Percentiles rank a stretch among this genome's conserved stretches.
phyloP scores from a whole-genome alignment of 441 rosid species.

The Populus tomentosa region DNA sequence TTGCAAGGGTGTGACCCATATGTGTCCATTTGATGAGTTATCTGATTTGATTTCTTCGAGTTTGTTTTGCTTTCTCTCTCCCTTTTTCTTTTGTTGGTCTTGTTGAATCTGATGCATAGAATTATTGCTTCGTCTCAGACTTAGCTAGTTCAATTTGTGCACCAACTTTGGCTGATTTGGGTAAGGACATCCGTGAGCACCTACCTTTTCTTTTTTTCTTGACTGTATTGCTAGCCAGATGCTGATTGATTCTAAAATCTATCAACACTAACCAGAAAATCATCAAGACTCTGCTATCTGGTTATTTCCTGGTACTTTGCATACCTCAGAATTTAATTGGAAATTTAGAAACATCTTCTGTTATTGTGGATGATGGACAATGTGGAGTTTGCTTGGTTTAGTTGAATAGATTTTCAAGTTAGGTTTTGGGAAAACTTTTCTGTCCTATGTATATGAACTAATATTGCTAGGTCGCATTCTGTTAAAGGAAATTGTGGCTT shows the following conservation, averaged over 20 bases:
- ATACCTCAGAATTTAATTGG: background rate
- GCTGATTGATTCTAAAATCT: background rate
- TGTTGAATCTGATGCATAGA: background rate
- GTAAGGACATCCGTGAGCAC: background rate
- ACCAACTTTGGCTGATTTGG: background rate
- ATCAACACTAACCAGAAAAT: background rate
- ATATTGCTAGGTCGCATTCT: background rate
- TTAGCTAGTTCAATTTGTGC: background rate
- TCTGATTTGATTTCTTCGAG: background rate
- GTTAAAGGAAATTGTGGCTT: background rate
- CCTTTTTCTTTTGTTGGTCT: background rate
- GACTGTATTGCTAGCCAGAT: background rate
- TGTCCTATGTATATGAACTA: background rate
- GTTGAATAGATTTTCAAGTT: background rate
- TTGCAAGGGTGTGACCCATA: background rate
- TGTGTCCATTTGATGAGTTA: background rate
- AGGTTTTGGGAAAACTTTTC: background rate
- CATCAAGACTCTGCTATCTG: background rate
- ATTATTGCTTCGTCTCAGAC: background rate
- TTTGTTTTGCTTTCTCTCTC: background rate
- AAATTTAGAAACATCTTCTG: background rate
- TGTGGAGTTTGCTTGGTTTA: background rate
- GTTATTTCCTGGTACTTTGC: background rate
- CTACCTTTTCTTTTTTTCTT: background rate
- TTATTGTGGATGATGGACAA: background rate